Percentiles rank a stretch among this genome's conserved stretches.
Evolutionary conservation across 2,329 filamentous ascomycete genomes (phyloP).

Genomic region (Ceratocystis alfenasii): DNA sequence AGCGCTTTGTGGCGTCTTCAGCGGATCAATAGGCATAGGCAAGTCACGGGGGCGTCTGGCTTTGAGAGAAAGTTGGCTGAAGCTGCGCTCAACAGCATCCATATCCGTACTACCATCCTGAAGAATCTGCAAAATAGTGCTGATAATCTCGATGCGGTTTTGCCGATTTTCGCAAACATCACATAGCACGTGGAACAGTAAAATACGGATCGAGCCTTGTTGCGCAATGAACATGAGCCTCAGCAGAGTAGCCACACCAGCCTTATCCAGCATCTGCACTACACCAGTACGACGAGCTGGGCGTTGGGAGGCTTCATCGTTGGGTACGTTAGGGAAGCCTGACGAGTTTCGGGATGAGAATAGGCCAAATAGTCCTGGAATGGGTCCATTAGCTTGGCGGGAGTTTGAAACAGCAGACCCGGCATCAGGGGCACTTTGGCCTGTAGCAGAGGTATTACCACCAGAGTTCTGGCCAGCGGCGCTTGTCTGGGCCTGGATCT

Average conservation of each 20-base stretch:
- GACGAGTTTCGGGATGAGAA: not conserved
- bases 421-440: not conserved
- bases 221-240: slow-evolving; percentile 98
- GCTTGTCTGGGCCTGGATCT: not conserved
- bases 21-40: slow-evolving; percentile 38
- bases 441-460: not conserved
- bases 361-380: not conserved
- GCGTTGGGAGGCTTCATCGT: not conserved
- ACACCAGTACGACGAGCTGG: slow-evolving; percentile 53
- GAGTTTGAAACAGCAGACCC: not conserved
- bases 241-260: slow-evolving; percentile 86
- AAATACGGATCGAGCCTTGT: slow-evolving; percentile 70
- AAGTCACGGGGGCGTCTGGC: slow-evolving; percentile 68
- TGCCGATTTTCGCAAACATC: slow-evolving; percentile 95
- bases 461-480: not conserved
- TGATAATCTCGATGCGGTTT: slow-evolving; percentile 86
- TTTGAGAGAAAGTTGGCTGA: slow-evolving; percentile 80
- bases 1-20: slow-evolving; percentile 62
- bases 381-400: not conserved
- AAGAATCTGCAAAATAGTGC: slow-evolving; percentile 79
- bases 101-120: slow-evolving; percentile 93
- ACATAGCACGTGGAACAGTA: slow-evolving; percentile 75
- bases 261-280: slow-evolving; percentile 93
- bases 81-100: slow-evolving; percentile 87
- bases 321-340: not conserved